phyloP scores from a whole-genome alignment of 1,284 basidiomycete genomes.

The Cryptococcus deneoformans region DNA sequence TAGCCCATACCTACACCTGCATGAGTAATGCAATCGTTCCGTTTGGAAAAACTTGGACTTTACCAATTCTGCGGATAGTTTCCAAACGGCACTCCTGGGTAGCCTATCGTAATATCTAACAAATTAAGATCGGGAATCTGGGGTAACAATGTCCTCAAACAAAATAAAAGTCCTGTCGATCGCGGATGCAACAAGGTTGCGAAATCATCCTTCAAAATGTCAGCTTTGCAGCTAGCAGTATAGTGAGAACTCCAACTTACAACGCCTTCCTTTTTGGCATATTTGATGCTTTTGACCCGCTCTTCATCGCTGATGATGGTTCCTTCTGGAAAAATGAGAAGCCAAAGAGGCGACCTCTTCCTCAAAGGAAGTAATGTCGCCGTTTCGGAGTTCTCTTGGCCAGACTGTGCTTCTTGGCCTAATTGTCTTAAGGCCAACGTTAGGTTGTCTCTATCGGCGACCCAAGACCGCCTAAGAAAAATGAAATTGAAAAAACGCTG shows the following conservation, averaged over 20 bases:
- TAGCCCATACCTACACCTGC: conserved; percentile 56
- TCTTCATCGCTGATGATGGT: conserved; percentile 83
- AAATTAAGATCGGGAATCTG: conserved; percentile 73
- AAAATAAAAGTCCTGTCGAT: conserved; percentile 85
- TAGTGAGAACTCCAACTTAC: conserved; percentile 44
- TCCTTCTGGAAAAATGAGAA: conserved; percentile 90
- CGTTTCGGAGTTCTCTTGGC: conserved; percentile 48
- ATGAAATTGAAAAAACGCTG: conserved; percentile 88
- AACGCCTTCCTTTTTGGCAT: conserved; percentile 53
- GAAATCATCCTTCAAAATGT: conserved; percentile 63
- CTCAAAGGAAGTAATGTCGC: conserved; percentile 38
- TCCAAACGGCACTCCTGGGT: conserved; percentile 65
- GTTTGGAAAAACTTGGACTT: background rate
- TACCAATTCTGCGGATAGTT: conserved; percentile 49
- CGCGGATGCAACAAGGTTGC: conserved; percentile 77
- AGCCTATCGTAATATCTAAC: conserved; percentile 84
- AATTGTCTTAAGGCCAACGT: conserved; percentile 34
- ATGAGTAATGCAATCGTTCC: background rate
- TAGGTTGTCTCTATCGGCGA: conserved; percentile 68
- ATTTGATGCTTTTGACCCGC: conserved; percentile 75
- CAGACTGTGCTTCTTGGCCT: conserved; percentile 57
- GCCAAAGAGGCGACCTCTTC: conserved; percentile 66
- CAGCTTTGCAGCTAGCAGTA: background rate
- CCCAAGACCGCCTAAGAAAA: conserved; percentile 82
- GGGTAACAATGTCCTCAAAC: conserved; percentile 73